Conservation (phyloP, 139 green algal genomes). For the Klebsormidium nitens region DNA sequence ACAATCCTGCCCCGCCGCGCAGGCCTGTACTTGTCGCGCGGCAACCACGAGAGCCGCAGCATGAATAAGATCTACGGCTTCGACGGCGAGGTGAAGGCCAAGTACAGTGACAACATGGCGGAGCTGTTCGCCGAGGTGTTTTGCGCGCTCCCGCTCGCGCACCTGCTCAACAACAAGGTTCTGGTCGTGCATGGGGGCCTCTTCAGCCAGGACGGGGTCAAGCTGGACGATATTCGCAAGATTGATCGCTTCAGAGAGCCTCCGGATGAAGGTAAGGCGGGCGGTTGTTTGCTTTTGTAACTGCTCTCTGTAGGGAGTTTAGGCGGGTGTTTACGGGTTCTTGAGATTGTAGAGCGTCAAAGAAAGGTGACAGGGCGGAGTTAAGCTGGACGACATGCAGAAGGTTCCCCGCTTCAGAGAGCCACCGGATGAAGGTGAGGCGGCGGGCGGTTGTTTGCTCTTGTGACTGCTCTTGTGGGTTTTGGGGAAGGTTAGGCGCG, state of each 20-base stretch:
- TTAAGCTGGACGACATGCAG: constrained; percentile 83
- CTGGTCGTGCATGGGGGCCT: constrained; percentile 91
- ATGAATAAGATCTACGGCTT: constrained; percentile 99
- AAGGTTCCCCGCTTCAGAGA: constrained; percentile 76
- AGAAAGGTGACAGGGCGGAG: constrained; percentile 65
- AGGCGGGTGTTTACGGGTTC: too few species aligned
- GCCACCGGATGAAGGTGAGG: constrained; percentile 80
- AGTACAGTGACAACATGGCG: constrained; percentile 58
- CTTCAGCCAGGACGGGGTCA: constrained; percentile 79
- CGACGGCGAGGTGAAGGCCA: constrained; percentile 85
- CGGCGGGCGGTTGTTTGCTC: too few species aligned
- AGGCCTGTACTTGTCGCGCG: constrained; percentile 63
- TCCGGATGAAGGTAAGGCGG: constrained; percentile 76
- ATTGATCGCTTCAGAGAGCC: constrained; percentile 85
- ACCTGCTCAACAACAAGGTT: constrained; percentile 74
- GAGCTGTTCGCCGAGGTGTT: constrained; percentile 76
- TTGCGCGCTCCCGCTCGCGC: constrained; percentile 72
- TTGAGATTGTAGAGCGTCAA: too few species aligned
- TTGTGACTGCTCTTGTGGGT: too few species aligned
- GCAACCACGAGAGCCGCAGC: constrained; percentile 89
- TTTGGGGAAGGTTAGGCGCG: too few species aligned
- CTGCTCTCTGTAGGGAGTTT: too few species aligned
- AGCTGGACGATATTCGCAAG: constrained; percentile 74
- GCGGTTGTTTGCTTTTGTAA: too few species aligned
- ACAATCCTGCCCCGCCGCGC: too few species aligned